Conservation (phyloP, 352 stramenopile species). For the Elongisporangium undulatum region DNA sequence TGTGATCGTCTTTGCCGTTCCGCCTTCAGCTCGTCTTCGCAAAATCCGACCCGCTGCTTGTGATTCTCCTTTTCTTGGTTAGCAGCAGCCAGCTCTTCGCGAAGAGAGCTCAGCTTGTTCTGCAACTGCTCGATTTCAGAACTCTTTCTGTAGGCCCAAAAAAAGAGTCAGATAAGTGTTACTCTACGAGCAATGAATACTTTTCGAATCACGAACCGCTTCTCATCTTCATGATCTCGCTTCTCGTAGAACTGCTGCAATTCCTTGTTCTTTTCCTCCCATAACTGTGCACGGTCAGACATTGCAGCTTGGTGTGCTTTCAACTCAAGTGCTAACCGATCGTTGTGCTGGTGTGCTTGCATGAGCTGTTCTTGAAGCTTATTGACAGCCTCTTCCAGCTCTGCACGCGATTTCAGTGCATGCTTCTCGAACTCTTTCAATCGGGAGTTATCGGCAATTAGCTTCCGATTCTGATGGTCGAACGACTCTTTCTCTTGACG, state of each 20-base stretch:
- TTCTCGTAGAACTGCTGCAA: constrained; percentile 57
- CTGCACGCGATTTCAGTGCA: constrained; percentile 16
- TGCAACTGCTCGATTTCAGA: constrained; percentile 51
- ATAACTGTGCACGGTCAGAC: constrained; percentile 42
- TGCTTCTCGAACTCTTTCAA: constrained; percentile 37
- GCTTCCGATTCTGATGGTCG: constrained; percentile 8
- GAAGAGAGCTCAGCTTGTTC: constrained; percentile 32
- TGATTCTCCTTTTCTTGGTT: constrained; percentile 49
- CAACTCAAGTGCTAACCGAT: constrained; percentile 56
- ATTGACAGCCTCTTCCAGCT: constrained; percentile 27
- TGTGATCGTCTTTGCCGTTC: constrained; percentile 49
- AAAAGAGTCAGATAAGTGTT: not conserved
- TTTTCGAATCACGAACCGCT: constrained; percentile 15
- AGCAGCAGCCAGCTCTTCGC: constrained; percentile 41
- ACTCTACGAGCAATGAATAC: not conserved
- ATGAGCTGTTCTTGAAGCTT: constrained; percentile 52
- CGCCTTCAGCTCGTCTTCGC: constrained; percentile 40
- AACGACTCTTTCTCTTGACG: constrained; percentile 12
- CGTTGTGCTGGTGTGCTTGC: constrained; percentile 44
- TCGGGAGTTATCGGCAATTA: constrained; percentile 9
- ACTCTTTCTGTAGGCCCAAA: constrained; percentile 27
- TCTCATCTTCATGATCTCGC: constrained; percentile 49
- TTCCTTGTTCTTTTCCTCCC: constrained; percentile 66
- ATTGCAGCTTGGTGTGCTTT: constrained; percentile 41
- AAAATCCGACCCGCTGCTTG: constrained; percentile 30